phyloP scores from a whole-genome alignment of 306 rosid species.

The Carpinus viminea region DNA sequence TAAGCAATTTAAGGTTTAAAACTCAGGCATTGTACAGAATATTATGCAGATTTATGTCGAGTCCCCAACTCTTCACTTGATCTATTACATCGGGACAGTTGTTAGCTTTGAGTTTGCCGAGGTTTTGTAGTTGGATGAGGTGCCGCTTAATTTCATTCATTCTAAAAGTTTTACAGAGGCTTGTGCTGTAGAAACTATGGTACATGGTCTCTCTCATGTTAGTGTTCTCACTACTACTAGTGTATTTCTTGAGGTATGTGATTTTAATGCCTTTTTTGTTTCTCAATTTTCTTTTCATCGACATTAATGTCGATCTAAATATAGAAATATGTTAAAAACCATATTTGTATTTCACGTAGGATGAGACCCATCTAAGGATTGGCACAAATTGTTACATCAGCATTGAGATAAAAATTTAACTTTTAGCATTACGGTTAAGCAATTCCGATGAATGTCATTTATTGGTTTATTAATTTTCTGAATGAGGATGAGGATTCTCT shows the following conservation, averaged over 20 bases:
- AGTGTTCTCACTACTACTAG: conserved; percentile 29
- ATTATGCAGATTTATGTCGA: conserved; percentile 2
- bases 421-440: too few relatives aligned
- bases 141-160: conserved; percentile 10
- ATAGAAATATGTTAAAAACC: too few relatives aligned
- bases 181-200: conserved; percentile 6
- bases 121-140: conserved; percentile 18
- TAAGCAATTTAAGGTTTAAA: conserved; percentile 24
- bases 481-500: too few relatives aligned
- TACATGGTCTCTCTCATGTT: neutral
- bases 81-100: conserved; percentile 20
- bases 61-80: conserved; percentile 19
- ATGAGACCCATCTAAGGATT: too few relatives aligned
- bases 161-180: neutral
- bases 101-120: neutral
- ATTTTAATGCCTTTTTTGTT: neutral
- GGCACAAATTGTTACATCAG: too few relatives aligned
- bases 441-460: neutral
- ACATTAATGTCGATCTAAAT: too few relatives aligned
- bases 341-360: too few relatives aligned
- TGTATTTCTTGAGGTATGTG: conserved; percentile 44
- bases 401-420: too few relatives aligned
- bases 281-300: too few relatives aligned
- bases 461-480: too few relatives aligned
- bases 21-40: neutral